These are phyloP conservation scores for Fibroporia radiculosa DNA, from an alignment of 768 basidiomycete genomes.

Conservation along the genomic window DNA sequence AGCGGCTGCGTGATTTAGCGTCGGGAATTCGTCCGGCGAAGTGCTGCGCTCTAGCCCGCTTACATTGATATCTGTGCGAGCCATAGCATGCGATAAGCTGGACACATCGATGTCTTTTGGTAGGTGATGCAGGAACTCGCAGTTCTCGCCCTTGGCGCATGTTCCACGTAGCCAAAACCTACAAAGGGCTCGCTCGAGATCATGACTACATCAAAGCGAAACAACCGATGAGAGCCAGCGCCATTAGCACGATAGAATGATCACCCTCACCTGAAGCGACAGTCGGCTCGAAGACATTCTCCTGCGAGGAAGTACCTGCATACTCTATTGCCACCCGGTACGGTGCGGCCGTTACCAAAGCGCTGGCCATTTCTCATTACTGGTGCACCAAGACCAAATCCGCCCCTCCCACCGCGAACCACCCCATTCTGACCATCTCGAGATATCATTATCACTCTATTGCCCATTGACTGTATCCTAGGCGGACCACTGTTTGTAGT, in stretches of 20 bases:
- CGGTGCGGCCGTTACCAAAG: constrained; percentile 47
- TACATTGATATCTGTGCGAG: constrained; percentile 53
- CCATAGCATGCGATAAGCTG: constrained; percentile 58
- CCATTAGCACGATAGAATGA: not conserved
- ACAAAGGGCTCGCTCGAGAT: constrained; percentile 88
- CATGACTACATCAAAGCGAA: constrained; percentile 54
- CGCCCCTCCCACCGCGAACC: constrained; percentile 37
- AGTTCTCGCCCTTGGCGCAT: constrained; percentile 92
- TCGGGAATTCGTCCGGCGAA: constrained; percentile 67
- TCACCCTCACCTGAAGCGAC: constrained; percentile 82
- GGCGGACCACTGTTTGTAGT: constrained; percentile 27
- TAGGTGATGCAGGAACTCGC: constrained; percentile 92
- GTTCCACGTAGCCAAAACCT: constrained; percentile 98
- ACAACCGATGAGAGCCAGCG: not conserved
- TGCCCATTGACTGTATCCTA: constrained; percentile 55
- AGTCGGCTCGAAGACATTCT: constrained; percentile 92
- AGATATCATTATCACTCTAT: constrained; percentile 58
- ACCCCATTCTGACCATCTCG: constrained; percentile 36
- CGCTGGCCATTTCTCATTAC: constrained; percentile 26
- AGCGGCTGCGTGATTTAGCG: constrained; percentile 36
- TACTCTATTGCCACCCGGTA: constrained; percentile 64
- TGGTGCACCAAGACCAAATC: constrained; percentile 15
- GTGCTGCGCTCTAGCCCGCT: constrained; percentile 32
- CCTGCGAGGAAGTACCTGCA: constrained; percentile 97
- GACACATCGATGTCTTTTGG: constrained; percentile 80